Evolutionary conservation across 1,284 basidiomycete genomes (phyloP), one percentile per base, ranked within the genome.

Genomic region (Boletellus deceptivus): DNA sequence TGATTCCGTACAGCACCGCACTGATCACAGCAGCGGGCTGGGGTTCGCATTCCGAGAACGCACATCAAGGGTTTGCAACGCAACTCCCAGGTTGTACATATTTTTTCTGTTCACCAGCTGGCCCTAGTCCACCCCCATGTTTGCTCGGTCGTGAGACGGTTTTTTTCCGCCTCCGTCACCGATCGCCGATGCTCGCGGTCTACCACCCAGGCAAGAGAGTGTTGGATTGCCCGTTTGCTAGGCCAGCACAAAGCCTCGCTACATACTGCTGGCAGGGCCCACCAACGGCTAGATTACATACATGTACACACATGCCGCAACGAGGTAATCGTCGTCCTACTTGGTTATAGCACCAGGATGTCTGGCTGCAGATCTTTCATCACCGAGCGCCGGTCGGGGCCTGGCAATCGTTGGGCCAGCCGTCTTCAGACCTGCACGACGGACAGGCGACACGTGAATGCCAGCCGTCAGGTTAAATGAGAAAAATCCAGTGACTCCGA

Each of bases 401-500:
- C 54, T 37, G 71, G 67, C 18, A 64, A 63, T 50, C 61, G 57
- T 50, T 68, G 58, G 58, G 74, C 70, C 54, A 73, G 65, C 55
- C 73, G 63, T 58, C 66, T 69, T 70, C 70, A 75, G 44, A 72
- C 72, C 68, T 70, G 57, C 54, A 55, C 42, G 52, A 59, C 55
- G 55, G 54, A 31, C 45, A 42, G 16, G 39, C 17, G 53, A 55
- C 61, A 60, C 62, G 59, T 57, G 62, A 59, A 55, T 47, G 46
- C 54, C 54, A 61, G 58, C 58, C 50, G 52, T 56, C 59, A 55
- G 50, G 31, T 47, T n/a, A 36, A 55, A 56, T 45, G 45, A 53
- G 46, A 49, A 29, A 67, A 62, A 37, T 76, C 72, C 55, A 79
- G 74, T 52, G 71, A 59, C 40, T 72, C 69, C 34, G 73, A 70